These are phyloP conservation scores for Gynostemma pentaphyllum DNA, from an alignment of 306 rosid genomes.

Conservation along the genomic window DNA sequence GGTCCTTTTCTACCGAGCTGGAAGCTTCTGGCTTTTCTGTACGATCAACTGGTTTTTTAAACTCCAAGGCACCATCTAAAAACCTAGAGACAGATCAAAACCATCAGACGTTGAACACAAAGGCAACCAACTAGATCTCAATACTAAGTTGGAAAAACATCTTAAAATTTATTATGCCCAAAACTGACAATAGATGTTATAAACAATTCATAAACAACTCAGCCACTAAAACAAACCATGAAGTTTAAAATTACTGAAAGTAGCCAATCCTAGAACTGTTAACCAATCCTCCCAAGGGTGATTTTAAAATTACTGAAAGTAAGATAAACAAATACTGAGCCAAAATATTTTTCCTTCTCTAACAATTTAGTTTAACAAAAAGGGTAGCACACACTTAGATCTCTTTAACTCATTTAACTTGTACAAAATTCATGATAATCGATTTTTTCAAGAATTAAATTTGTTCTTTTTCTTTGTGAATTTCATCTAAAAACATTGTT, in stretches of 20 bases:
- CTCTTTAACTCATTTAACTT: not conserved
- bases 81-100: conserved; percentile 36
- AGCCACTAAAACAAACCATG: not conserved
- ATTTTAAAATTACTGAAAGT: not conserved
- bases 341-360: not conserved
- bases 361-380: not conserved
- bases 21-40: conserved; percentile 24
- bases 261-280: not conserved
- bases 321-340: not conserved
- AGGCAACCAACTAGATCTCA: not conserved
- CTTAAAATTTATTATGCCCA: not conserved
- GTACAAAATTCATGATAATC: not conserved
- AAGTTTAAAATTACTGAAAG: not conserved
- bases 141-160: not conserved
- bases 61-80: conserved; percentile 64
- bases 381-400: not conserved
- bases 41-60: conserved; percentile 25
- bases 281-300: not conserved
- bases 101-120: conserved; percentile 1
- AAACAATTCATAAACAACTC: not conserved
- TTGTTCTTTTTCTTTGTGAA: too few species aligned
- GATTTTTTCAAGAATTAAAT: not conserved
- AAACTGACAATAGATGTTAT: not conserved
- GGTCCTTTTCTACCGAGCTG: conserved; percentile 28
- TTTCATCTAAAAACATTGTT: too few species aligned